Base-by-base conservation (phyloP, 1,284 basidiomycete genomes). In the Austroboletus novae-zelandiae region DNA sequence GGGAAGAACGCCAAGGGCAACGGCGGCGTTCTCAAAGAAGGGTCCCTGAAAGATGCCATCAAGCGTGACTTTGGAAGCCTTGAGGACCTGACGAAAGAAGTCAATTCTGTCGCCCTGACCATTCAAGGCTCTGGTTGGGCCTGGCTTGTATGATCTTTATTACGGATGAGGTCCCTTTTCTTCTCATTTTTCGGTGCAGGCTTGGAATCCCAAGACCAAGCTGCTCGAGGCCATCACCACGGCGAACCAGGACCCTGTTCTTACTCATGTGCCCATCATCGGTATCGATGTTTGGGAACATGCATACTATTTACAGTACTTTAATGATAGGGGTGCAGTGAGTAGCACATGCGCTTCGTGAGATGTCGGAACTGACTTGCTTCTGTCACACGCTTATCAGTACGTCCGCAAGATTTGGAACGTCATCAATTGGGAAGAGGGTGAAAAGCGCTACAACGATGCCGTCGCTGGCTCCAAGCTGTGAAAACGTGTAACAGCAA, bases 61-160 rank as follows among this genome's bases (percentile, higher is more conserved):
- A 72, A 77, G 27, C 69, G 74, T 18, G 67, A 76, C 47, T 95
- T 89, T 65, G 91, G 90, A 54, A 78, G 78, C 40, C 63, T 93
- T 53, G 89, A 94, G 6, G 74, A 74, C 53, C 69, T 91, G 47
- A 81, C 84, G 72, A 80, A 79, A 62, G 74, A 81, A 57, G 84
- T 91, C 73, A 91, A 89, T 67, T 66, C 87, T 18, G 78, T 80
- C 45, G 90, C 93, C 35, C 81, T 83, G 50, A 86, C 76, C 46
- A 89, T 96, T 61, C 93, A 94, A 71, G 94, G 93, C 48, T 93
- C 90, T 53, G 94, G 93, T 55, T 96, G 93, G 93, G 91, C 88
- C 51, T 96, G 93, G 94, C 81, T 95, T 65, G 90, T 89, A 60
- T 58, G 84, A 79, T 50, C 17, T 50, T 11, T 31, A 11, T 29